phyloP scores from a whole-genome alignment of 192 early-diverging fungal genomes.

The Coemansia sp. region DNA sequence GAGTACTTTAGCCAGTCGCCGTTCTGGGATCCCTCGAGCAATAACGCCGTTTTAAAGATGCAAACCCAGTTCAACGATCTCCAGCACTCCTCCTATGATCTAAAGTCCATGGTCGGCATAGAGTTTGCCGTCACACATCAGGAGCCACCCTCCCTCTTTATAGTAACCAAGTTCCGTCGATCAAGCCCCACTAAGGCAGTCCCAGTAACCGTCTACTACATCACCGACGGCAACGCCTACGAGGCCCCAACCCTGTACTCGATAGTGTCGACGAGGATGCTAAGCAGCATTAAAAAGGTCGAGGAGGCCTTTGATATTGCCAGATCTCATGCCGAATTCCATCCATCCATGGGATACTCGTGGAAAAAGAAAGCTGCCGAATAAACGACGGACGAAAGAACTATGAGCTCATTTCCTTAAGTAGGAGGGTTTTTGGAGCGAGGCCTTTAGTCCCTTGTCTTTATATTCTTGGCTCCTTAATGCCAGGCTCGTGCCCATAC shows the following conservation, averaged over 20 bases:
- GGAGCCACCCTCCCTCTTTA: slow-evolving; percentile 63
- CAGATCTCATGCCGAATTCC: slow-evolving; percentile 37
- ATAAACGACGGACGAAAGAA: slow-evolving; percentile 8
- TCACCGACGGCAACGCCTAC: slow-evolving; percentile 69
- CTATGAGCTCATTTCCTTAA: no score
- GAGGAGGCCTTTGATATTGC: slow-evolving; percentile 46
- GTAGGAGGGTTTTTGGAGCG: no score
- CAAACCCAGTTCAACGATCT: slow-evolving; percentile 80
- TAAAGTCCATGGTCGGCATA: slow-evolving; percentile 70
- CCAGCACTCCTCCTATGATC: slow-evolving; percentile 39
- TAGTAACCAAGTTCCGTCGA: slow-evolving; percentile 70
- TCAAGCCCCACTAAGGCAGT: slow-evolving; percentile 58
- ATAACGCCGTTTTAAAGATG: slow-evolving; percentile 76
- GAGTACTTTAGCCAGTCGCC: slow-evolving; percentile 81
- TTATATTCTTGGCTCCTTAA: no score
- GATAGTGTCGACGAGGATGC: slow-evolving; percentile 64
- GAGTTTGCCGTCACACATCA: slow-evolving; percentile 73
- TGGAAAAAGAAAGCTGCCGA: slow-evolving; percentile 44
- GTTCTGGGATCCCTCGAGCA: slow-evolving; percentile 78
- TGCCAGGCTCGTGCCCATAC: no score
- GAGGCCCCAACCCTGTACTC: slow-evolving; percentile 72
- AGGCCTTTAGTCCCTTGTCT: no score
- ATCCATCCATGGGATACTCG: slow-evolving; percentile 47
- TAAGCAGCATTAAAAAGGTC: slow-evolving; percentile 54
- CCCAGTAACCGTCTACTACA: slow-evolving; percentile 57